phyloP scores from a whole-genome alignment of 352 stramenopile genomes.

The Phytophthora ohioensis region DNA sequence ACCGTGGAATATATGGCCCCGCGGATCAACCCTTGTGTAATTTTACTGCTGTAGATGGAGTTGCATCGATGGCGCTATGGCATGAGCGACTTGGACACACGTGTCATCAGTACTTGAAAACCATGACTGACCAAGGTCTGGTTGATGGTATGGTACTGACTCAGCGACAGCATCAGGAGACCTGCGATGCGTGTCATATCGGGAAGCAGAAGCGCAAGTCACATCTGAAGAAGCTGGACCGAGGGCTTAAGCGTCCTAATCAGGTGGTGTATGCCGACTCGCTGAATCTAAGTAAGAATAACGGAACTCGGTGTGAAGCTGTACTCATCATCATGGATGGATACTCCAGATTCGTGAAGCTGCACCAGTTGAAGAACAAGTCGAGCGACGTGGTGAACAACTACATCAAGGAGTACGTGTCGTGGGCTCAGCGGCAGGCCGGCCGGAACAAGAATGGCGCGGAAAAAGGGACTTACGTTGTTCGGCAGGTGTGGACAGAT shows the following conservation, averaged over 20 bases:
- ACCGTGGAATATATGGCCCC: background rate
- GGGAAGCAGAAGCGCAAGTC: background rate
- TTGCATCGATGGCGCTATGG: background rate
- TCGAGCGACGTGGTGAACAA: too few relatives aligned
- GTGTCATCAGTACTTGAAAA: slow-evolving; percentile 3
- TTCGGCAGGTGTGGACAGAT: too few relatives aligned
- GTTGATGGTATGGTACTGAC: slow-evolving; percentile 1
- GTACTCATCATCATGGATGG: slow-evolving; percentile 7
- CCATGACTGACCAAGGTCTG: background rate
- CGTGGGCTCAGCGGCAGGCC: too few relatives aligned
- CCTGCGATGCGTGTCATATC: background rate
- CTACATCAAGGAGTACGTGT: too few relatives aligned
- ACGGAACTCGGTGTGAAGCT: slow-evolving; percentile 5
- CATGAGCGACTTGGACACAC: slow-evolving; percentile 1
- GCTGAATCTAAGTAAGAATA: background rate
- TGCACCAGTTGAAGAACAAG: too few relatives aligned
- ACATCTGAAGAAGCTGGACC: slow-evolving; percentile 5
- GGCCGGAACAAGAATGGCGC: too few relatives aligned
- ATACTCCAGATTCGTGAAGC: background rate
- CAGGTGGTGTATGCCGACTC: slow-evolving; percentile 11
- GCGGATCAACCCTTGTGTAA: background rate
- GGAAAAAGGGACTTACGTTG: too few relatives aligned
- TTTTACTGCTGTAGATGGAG: background rate
- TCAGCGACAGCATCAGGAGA: background rate
- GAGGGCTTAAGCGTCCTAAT: background rate